Base-by-base conservation (phyloP, 2,329 filamentous ascomycete genomes). In the Zymoseptoria tritici region DNA sequence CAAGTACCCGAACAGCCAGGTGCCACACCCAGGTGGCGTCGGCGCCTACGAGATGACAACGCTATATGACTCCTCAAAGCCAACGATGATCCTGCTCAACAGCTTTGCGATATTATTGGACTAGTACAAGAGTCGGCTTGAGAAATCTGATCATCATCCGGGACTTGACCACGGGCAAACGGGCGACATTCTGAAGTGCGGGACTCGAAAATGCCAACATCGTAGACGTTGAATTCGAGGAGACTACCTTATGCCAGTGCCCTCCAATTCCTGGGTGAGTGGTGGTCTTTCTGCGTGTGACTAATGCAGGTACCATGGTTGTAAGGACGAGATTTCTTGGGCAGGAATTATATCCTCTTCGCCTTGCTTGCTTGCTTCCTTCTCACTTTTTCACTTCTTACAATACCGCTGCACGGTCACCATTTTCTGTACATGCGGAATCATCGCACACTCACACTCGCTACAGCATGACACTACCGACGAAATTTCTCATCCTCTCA, bases 161-260 rank as follows among this genome's bases (percentile, higher is more conserved):
- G 67, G 78, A 4, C 74, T 83, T 9, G 81, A 81, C 21, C 80
- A 83, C 66, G 80, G 81, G 3, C 68, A 77, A 59, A 83, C 80
- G 4, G 55, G 31, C 20, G 60, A 51, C 6, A 46, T 22, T 11
- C 13, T 16, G 36, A 46, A n/a, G 36, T n/a, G 16, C 13, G 13
- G 36, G 2, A 46, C 16, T 13, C 36, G 36, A 46, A n/a, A 46
- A n/a, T 29, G n/a, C 26, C 22, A 3, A 42, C 24, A 60, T 5
- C 16, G 16, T n/a, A 16, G 36, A 46, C 36, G 16, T 46, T n/a
- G 36, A 11, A 7, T 16, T 46, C 26, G 26, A 46, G 36, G 36
- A 46, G 36, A 46, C 16, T 16, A n/a, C 11, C 9, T 42, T 16
- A 42, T 42, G 13, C 13, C 36, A 46, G 36, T 16, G 36, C 13